Base-by-base conservation (phyloP, 2,329 filamentous ascomycete species). In the Aspergillus costaricaensis region DNA sequence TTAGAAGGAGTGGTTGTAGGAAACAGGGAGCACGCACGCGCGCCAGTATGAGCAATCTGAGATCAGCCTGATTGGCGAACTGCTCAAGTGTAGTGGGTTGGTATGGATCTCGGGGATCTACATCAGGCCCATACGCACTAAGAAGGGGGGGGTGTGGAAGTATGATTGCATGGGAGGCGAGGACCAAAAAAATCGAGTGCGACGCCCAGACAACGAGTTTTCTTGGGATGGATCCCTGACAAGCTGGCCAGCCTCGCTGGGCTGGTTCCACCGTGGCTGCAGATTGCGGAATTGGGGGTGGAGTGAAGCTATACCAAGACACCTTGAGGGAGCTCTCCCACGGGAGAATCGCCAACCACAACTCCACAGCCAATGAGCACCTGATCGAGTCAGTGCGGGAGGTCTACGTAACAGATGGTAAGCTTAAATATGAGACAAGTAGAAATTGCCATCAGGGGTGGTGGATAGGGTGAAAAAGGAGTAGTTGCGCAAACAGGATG, bases 91-190 rank as follows among this genome's bases (percentile, higher is more conserved):
- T 32, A 36, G 10, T 44, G 53, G 53, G 32, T 36, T 47, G 27
- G 14, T 44, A 55, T 47, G 53, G 39, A 55, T 47, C 53, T 55
- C 39, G 53, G 53, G 39, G 53, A 55, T 55, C 53, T 55, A 55
- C 53, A 55, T 55, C 53, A 41, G 53, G 21, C 25, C 52, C 39
- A 32, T 55, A 30, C 25, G 53, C 53, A 55, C 53, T 36, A 41
- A 32, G 23, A 8, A 23, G 53, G 17, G 25, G 25, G 25, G 53
- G 15, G 38, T 23, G 52, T 3, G 23, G 52, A 15, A 38, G 51
- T 21, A 43, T 17, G 39, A 43, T 44, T 21, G 41, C 41, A 21
- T 44, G 49, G 30, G 30, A 15, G 39, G 39, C 39, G n/a, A 55
- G n/a, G 43, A 17, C 53, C 39, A 39, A 44, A 55, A 54, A 55